Percentiles rank a stretch among this genome's conserved stretches.
These are phyloP conservation scores for Grigorovia jiainica DNA, from an alignment of 805 yeast species.

Conservation along the genomic window DNA sequence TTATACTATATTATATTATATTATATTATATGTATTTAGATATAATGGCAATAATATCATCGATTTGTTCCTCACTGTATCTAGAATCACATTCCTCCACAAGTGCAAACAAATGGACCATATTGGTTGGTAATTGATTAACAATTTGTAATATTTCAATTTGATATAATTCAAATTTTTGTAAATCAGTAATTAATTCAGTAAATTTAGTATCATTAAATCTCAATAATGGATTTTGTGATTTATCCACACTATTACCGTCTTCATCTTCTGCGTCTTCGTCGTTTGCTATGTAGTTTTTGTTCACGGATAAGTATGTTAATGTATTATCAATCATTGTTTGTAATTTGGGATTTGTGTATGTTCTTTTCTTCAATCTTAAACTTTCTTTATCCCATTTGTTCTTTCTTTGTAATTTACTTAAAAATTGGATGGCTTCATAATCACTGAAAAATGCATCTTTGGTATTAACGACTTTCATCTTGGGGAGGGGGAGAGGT, in stretches of 20 bases:
- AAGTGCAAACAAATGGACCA: slow-evolving; percentile 70
- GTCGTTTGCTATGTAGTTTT: slow-evolving; percentile 13
- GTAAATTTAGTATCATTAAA: slow-evolving; percentile 25
- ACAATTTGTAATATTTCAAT: slow-evolving; percentile 78
- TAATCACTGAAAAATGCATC: slow-evolving; percentile 48
- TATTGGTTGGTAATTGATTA: slow-evolving; percentile 67
- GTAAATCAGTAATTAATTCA: slow-evolving; percentile 22
- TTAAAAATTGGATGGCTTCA: slow-evolving; percentile 44
- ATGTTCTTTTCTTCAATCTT: slow-evolving; percentile 15
- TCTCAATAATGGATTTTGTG: slow-evolving; percentile 19
- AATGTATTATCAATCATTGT: slow-evolving; percentile 28
- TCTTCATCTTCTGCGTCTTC: slow-evolving; percentile 11
- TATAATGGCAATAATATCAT: slow-evolving; percentile 48
- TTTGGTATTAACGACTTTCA: slow-evolving; percentile 39
- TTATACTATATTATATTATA: too few species aligned
- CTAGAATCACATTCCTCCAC: slow-evolving; percentile 91
- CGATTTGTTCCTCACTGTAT: slow-evolving; percentile 58
- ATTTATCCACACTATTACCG: slow-evolving; percentile 5
- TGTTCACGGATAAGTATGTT: slow-evolving; percentile 17
- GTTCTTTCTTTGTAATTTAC: slow-evolving; percentile 32
- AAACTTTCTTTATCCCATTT: slow-evolving; percentile 26
- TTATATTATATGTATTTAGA: slow-evolving; percentile 28
- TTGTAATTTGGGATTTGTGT: slow-evolving; percentile 30
- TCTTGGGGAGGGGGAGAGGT: slow-evolving; percentile 12
- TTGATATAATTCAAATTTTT: slow-evolving; percentile 53